Evolutionary conservation across 2,329 filamentous ascomycete species (phyloP), one percentile per base, ranked within the genome.

Genomic region (Cryphonectria nitschkei): DNA sequence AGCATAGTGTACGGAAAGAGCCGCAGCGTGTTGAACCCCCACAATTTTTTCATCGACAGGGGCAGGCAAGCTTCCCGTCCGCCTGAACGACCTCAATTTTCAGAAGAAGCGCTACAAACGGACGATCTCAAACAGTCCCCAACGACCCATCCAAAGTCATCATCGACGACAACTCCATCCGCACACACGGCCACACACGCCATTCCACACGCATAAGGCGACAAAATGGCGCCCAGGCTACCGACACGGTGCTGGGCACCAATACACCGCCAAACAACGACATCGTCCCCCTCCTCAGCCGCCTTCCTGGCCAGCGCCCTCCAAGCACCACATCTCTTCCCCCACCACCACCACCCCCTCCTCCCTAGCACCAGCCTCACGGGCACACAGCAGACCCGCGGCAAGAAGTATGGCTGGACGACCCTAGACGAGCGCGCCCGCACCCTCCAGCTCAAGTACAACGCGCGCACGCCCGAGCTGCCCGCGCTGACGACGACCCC

Each of bases 371-470:
- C 77, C 73, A 37, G 34, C 68, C 46, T 69, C 43, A 26, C 63
- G 19, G 63, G 43, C 63, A 34, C 63, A 1, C 69, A 68, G 54
- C 65, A 71, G 64, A 63, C 62, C 43, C 86, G 85, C 77, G 82
- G 84, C 77, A 84, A 88, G 77, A 85, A 87, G 73, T 85, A 87
- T 77, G 89, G 89, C 77, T 91, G 89, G 89, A 84, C 83, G 69
- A 91, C 88, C 2, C 76, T 76, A 68, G 67, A 68, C 67, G 67
- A 74, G 82, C 85, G 70, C 82, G 86, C 68, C 76, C 81, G 39
- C 85, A 32, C 67, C 32, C 85, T 72, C 75, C 87, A 87, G 78
- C 87, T 86, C 70, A 83, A 81, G 69, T 91, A 90, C 85, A 90
- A 91, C 81, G 87, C 89, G 78, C 41, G 29, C 41, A 65, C 63